Evolutionary conservation across 306 rosid species (phyloP), one percentile per base, ranked within the genome.

Genomic region (Nissolia schottii): DNA sequence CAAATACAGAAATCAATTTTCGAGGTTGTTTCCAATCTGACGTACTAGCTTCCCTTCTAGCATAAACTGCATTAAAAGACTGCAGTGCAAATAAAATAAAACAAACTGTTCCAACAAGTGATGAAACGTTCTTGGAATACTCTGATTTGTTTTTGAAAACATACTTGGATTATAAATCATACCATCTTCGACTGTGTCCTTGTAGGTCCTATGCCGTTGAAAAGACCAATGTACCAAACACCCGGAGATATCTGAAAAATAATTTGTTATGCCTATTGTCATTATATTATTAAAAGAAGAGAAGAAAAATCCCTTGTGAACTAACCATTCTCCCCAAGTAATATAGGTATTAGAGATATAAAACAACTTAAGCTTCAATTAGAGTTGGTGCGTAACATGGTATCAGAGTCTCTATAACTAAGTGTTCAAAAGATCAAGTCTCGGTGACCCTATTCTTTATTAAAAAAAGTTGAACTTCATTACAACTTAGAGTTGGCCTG

Each of bases 131-230:
- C 25, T 43, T 43, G 43, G 28, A 23, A 41, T 38, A 60, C 67
- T 22, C 48, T 20, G 13, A 56, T 57, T 71, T 57, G 10, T 56
- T 55, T 40, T 40, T 16, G 5, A 43, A 12, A 29, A 3, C 58
- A 43, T 41, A 48, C 23, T 4, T 20, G 46, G 46, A 41, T 10
- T 14, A 68, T 16, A 50, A 62, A 51, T 12, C 61, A 24, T 86
- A 92, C 96, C 97, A 92, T 92, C 80, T 92, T 92, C 19, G 93
- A 86, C 20, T 92, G 97, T 12, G 97, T 85, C 80, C 96, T 84
- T 49, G 87, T 67, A 48, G 91, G 71, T 74, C 96, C 97, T 60
- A 92, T 79, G 77, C 97, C 97, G 73, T 92, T 92, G 89, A 92
- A 92, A 70, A 92, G 86, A 67, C 97, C 97, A 55, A 92, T 82